phyloP scores from a whole-genome alignment of 176 grass and related monocot genomes.

The Miscanthus lutarioriparius region DNA sequence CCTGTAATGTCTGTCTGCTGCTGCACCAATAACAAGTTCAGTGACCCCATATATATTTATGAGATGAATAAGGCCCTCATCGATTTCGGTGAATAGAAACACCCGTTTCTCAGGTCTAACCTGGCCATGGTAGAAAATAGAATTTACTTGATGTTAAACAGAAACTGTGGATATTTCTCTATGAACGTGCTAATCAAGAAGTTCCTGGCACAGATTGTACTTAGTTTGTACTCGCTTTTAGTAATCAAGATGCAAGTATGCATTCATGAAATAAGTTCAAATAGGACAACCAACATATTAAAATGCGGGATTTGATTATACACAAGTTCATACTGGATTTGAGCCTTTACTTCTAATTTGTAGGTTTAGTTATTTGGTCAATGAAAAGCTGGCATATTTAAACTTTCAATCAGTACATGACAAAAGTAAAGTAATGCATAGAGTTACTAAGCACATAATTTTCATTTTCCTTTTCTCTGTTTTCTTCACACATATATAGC shows the following conservation, averaged over 20 bases:
- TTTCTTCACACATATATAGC: background rate
- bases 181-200: background rate
- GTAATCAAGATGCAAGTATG: background rate
- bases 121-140: background rate
- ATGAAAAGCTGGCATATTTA: background rate
- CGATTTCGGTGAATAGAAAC: conserved; percentile 9
- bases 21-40: conserved; percentile 37
- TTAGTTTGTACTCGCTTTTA: background rate
- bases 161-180: background rate
- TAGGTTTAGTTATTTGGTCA: background rate
- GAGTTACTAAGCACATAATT: background rate
- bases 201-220: background rate
- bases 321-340: too few relatives aligned
- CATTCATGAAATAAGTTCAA: background rate
- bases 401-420: background rate
- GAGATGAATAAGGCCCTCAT: conserved; percentile 22
- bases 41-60: conserved; percentile 26
- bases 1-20: conserved; percentile 27
- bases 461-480: background rate
- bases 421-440: background rate
- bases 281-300: background rate
- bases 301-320: background rate
- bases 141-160: background rate
- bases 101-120: conserved; percentile 32
- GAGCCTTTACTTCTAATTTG: background rate